Evolutionary conservation across 2,329 filamentous ascomycete species (phyloP).

Genomic region (Fusarium bulbicola): DNA sequence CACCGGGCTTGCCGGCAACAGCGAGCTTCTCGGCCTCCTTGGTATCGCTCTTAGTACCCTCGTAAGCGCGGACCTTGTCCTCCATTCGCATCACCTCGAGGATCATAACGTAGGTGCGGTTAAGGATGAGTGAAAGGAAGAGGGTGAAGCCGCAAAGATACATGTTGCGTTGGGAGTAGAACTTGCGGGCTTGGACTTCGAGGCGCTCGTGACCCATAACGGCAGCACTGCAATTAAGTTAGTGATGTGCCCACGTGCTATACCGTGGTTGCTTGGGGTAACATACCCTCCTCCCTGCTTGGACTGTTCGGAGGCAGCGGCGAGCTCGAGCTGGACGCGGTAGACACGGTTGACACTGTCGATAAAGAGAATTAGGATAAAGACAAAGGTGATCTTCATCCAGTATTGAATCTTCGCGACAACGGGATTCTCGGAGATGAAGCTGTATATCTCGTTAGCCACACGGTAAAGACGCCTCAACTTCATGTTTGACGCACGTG

Average conservation of each 20-base stretch:
- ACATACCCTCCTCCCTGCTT: conserved; percentile 59
- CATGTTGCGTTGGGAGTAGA: conserved; percentile 99
- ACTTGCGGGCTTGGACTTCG: conserved; percentile 99
- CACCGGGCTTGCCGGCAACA: conserved; percentile 76
- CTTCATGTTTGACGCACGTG: conserved; percentile 57
- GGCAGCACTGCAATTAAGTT: conserved; percentile 57
- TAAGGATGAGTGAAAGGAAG: conserved; percentile 97
- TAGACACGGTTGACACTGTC: conserved; percentile 97
- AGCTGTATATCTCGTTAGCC: conserved; percentile 59
- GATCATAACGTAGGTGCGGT: conserved; percentile 99
- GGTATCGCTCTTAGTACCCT: conserved; percentile 63
- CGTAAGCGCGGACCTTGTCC: conserved; percentile 86
- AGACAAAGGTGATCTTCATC: conserved; percentile 98
- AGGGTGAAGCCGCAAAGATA: conserved; percentile 99
- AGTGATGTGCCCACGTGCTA: conserved; percentile 21
- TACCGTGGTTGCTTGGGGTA: neutral
- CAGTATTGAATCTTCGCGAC: conserved; percentile 97
- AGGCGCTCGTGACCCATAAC: conserved; percentile 93
- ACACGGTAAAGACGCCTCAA: neutral
- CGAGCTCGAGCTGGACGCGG: conserved; percentile 90
- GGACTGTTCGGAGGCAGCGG: conserved; percentile 70
- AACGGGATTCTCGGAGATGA: conserved; percentile 87
- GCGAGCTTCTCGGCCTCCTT: conserved; percentile 79
- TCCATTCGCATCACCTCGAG: conserved; percentile 90
- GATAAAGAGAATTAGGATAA: conserved; percentile 97